phyloP scores from a whole-genome alignment of 139 green algal genomes.

The Deuterostichococcus epilithicus region DNA sequence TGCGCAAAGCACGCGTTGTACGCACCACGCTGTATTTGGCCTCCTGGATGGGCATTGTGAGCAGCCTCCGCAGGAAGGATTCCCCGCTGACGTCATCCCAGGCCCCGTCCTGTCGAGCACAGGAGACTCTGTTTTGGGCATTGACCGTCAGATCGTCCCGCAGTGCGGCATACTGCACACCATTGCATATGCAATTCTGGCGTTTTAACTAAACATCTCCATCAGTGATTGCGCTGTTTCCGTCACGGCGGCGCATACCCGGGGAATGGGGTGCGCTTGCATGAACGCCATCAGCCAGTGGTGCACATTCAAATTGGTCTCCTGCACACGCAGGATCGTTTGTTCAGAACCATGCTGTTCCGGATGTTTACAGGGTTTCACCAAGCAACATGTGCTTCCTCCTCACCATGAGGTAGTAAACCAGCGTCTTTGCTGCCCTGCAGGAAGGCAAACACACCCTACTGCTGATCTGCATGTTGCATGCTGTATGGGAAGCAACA shows the following conservation, averaged over 20 bases:
- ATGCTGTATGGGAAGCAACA: not conserved
- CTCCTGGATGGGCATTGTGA: conserved; percentile 58
- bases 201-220: not conserved
- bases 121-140: too few relatives aligned
- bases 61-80: conserved; percentile 70
- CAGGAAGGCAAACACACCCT: not conserved
- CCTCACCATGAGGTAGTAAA: conserved; percentile 71
- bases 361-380: too few relatives aligned
- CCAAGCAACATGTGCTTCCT: too few relatives aligned
- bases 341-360: too few relatives aligned
- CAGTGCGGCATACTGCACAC: too few relatives aligned
- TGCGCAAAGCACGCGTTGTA: not conserved
- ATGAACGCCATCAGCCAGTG: conserved; percentile 58
- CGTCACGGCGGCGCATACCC: conserved; percentile 17
- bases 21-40: conserved; percentile 31
- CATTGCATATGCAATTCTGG: too few relatives aligned
- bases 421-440: conserved; percentile 70
- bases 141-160: too few relatives aligned
- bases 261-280: conserved; percentile 59
- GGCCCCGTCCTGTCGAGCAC: conserved; percentile 39
- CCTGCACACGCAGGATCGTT: too few relatives aligned
- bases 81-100: conserved; percentile 83
- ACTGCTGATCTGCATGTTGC: not conserved
- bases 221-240: not conserved
- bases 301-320: conserved; percentile 62